Conservation (phyloP, 345 rosid genomes). For the Corchorus capsularis region DNA sequence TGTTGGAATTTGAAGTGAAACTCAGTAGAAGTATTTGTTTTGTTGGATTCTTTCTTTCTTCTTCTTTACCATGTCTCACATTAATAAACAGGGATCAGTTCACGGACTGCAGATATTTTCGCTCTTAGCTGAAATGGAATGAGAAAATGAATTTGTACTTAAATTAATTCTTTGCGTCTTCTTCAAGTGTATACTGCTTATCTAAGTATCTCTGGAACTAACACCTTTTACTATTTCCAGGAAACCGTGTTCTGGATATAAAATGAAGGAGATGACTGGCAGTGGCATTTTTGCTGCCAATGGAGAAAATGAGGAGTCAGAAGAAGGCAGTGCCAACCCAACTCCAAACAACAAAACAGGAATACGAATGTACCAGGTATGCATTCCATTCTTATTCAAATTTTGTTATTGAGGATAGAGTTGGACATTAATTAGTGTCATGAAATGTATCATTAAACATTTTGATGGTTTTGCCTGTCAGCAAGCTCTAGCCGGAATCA, state of each 20-base stretch:
- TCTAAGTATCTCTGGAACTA: conserved; percentile 15
- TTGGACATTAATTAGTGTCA: neutral
- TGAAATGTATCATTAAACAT: neutral
- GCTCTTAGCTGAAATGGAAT: neutral
- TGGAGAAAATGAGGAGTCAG: conserved; percentile 52
- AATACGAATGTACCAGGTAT: conserved; percentile 84
- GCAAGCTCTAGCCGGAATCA: conserved; percentile 90
- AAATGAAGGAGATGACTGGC: conserved; percentile 94
- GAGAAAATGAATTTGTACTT: neutral
- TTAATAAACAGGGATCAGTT: too few species aligned
- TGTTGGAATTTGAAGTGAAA: neutral
- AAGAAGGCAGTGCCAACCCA: conserved; percentile 52
- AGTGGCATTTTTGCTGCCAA: conserved; percentile 82
- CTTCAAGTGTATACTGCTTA: neutral
- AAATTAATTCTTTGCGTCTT: neutral
- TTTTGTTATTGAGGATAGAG: neutral
- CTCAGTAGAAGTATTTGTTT: neutral
- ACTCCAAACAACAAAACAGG: conserved; percentile 53
- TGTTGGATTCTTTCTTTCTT: neutral
- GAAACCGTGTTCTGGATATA: conserved; percentile 93
- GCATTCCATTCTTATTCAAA: neutral
- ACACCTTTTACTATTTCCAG: conserved; percentile 37
- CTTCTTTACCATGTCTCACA: neutral
- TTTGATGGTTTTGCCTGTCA: conserved; percentile 28
- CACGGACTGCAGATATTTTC: neutral